These are phyloP conservation scores for Casaregolazyma lundiana DNA, from an alignment of 1,139 yeast genomes.

Conservation along the genomic window DNA sequence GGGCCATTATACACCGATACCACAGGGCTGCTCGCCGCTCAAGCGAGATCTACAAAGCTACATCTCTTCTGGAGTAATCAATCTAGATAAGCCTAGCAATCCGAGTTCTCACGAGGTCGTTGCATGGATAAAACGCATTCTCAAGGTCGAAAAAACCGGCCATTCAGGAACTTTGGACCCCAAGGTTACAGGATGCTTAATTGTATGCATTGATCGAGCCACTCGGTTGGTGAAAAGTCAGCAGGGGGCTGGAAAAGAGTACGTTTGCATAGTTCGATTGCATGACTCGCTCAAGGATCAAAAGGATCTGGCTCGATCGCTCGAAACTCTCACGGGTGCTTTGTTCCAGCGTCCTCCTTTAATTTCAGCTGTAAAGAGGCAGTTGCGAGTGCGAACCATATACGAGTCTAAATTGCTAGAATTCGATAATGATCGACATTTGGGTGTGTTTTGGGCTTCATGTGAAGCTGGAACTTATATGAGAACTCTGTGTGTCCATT, in stretches of 20 bases:
- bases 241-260: constrained; percentile 99
- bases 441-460: constrained; percentile 98
- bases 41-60: constrained; percentile 90
- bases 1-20: constrained; percentile 95
- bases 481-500: constrained; percentile 98
- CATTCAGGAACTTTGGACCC: constrained; percentile 99
- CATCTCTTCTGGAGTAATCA: constrained; percentile 91
- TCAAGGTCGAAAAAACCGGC: constrained; percentile 95
- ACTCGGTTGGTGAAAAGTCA: constrained; percentile 97
- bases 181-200: constrained; percentile 89
- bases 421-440: constrained; percentile 93
- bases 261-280: constrained; percentile 93
- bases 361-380: constrained; percentile 98
- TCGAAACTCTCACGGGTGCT: constrained; percentile 97
- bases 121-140: constrained; percentile 96
- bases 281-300: constrained; percentile 91
- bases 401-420: constrained; percentile 94
- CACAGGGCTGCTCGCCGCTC: constrained; percentile 89
- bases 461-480: constrained; percentile 99
- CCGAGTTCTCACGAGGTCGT: constrained; percentile 99
- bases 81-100: constrained; percentile 95
- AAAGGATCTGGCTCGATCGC: constrained; percentile 79
- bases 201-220: constrained; percentile 97
- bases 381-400: constrained; percentile 95
- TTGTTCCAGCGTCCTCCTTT: constrained; percentile 98